Base-by-base conservation (phyloP, 495 filamentous ascomycete genomes). In the Poronia punctata region DNA sequence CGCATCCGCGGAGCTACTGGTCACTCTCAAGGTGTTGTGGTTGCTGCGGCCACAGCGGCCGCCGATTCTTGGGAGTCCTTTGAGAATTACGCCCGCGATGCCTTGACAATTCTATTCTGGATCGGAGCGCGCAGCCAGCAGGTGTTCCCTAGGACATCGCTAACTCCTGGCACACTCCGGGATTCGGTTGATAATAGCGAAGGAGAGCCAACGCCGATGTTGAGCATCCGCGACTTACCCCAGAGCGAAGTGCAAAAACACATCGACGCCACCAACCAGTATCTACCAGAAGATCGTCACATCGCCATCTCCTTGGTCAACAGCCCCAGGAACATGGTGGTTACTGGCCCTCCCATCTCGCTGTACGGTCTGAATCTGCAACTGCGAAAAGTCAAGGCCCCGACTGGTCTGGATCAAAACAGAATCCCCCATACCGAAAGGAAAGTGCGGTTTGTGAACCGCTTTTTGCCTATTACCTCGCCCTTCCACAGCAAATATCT, bases 51-150 rank as follows among this genome's bases (percentile, higher is more conserved):
- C 20, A 92, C 93, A 36, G 84, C 93, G 4, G 82, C 88, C 2
- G 82, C 87, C 7, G 80, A 84, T 47, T 81, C 76, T 30, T 97
- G 93, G 93, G 85, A 93, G 44, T 84, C 83, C 2, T 97, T 93
- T 52, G 76, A 84, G 25, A 77, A 83, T 52, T 74, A 82, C 22
- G 72, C 87, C 23, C 82, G 74, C 36, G 75, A 84, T 53, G 83
- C 89, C 2, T 67, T 99, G 40, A 93, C 82, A 5, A 83, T 93
- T 43, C 83, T 99, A n/a, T 99, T 99, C 70, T 99, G 92, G 93
- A 97, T 99, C 49, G 93, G 93, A 48, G 78, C 89, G n/a, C 85
- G 93, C 49, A 95, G 90, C 60, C 93, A 99, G 57, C 93, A 99
- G 59, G 88, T 88, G 1, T 99, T 95, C 54, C 93, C 93, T 31